Evolutionary conservation across 2,329 filamentous ascomycete species (phyloP).

Genomic region (Exophiala alcalophila): DNA sequence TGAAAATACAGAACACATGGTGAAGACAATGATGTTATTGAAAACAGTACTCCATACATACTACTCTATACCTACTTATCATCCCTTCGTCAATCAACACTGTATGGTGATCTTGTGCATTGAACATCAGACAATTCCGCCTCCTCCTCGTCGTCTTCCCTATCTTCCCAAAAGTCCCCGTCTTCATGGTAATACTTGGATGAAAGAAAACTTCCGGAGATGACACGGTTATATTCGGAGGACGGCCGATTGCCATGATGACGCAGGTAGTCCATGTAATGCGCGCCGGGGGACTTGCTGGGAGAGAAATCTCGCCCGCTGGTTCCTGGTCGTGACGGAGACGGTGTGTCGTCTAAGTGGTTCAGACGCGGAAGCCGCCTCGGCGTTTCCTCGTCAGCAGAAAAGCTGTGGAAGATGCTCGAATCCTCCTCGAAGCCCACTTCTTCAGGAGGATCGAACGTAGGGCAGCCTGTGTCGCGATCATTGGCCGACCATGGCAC

Average conservation of each 20-base stretch:
- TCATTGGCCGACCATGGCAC: too few relatives aligned
- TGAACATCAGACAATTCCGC: slow-evolving; percentile 14
- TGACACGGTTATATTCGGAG: slow-evolving; percentile 16
- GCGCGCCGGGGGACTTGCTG: slow-evolving; percentile 9
- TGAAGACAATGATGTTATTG: too few relatives aligned
- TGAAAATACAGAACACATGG: too few relatives aligned
- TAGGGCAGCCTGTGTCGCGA: too few relatives aligned
- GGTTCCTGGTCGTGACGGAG: slow-evolving; percentile 13
- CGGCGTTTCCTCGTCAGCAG: slow-evolving; percentile 15
- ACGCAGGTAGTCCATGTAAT: slow-evolving; percentile 25
- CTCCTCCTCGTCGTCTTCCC: slow-evolving; percentile 1
- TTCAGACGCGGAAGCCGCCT: neutral
- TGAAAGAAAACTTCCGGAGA: slow-evolving; percentile 19
- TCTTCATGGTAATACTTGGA: slow-evolving; percentile 14
- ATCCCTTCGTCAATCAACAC: slow-evolving; percentile 19
- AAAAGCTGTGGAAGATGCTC: slow-evolving; percentile 8
- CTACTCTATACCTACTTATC: too few relatives aligned
- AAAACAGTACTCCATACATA: too few relatives aligned
- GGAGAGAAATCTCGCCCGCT: slow-evolving; percentile 11
- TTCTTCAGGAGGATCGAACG: too few relatives aligned
- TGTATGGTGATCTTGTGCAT: slow-evolving; percentile 24
- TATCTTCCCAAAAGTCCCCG: too few relatives aligned
- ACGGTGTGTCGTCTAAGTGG: slow-evolving; percentile 5
- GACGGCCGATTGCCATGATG: slow-evolving; percentile 20
- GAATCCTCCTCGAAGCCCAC: neutral